Conservation (phyloP, 352 stramenopile species). For the Globisporangium iwayamae region DNA sequence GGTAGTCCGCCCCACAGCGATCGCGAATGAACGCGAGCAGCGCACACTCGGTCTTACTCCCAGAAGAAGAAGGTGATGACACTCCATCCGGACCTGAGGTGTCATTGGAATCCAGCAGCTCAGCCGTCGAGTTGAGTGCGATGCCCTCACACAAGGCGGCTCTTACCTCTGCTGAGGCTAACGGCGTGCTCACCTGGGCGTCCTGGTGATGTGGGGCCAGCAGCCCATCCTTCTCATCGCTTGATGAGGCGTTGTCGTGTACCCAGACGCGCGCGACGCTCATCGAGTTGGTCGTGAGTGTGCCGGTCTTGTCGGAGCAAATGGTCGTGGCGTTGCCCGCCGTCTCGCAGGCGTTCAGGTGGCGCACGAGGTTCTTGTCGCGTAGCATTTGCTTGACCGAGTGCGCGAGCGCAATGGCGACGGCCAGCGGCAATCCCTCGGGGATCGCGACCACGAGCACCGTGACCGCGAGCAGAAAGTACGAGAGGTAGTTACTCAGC, state of each 20-base stretch:
- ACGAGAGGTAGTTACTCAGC: slow-evolving; percentile 52
- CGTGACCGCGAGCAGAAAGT: slow-evolving; percentile 90
- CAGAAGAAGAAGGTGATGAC: slow-evolving; percentile 35
- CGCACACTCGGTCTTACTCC: slow-evolving; percentile 48
- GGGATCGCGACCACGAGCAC: slow-evolving; percentile 81
- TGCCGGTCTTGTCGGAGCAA: slow-evolving; percentile 96
- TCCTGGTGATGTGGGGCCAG: not conserved
- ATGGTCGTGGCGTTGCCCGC: slow-evolving; percentile 97
- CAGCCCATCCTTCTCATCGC: not conserved
- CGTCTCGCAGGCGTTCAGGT: slow-evolving; percentile 95
- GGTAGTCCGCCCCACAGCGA: slow-evolving; percentile 30
- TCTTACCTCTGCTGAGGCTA: not conserved
- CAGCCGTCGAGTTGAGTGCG: slow-evolving; percentile 83
- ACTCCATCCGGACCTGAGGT: not conserved
- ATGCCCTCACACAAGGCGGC: slow-evolving; percentile 64
- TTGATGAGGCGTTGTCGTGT: not conserved
- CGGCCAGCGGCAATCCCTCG: slow-evolving; percentile 86
- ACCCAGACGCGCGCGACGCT: slow-evolving; percentile 86
- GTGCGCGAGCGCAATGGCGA: slow-evolving; percentile 88
- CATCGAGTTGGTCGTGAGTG: slow-evolving; percentile 95
- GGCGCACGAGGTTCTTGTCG: slow-evolving; percentile 95
- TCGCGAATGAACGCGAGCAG: slow-evolving; percentile 33
- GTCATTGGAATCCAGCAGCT: slow-evolving; percentile 12
- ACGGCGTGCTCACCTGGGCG: not conserved
- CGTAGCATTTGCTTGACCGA: slow-evolving; percentile 94